Conservation (phyloP, 306 rosid species). For the Acacia confusa region DNA sequence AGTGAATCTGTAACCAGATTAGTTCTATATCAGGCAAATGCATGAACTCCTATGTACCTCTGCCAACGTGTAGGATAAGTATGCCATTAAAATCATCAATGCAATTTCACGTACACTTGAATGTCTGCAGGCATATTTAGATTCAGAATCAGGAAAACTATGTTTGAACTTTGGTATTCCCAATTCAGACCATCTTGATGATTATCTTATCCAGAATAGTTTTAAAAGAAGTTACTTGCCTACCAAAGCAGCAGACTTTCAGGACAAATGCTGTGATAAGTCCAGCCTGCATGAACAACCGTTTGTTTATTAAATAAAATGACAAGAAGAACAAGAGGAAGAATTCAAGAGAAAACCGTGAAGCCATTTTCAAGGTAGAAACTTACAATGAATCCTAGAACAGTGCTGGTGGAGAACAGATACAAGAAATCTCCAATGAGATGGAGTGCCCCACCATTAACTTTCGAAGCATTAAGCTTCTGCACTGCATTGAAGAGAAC, state of each 20-base stretch:
- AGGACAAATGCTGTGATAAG: conserved; percentile 74
- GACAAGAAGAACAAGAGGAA: background rate
- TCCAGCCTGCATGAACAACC: conserved; percentile 59
- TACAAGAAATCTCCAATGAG: conserved; percentile 71
- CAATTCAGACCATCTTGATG: background rate
- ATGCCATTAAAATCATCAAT: conserved; percentile 84
- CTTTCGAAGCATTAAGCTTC: conserved; percentile 62
- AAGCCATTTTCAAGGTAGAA: background rate
- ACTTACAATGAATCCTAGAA: conserved; percentile 74
- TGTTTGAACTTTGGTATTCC: conserved; percentile 2
- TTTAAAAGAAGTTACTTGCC: conserved; percentile 42
- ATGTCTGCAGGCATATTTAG: conserved; percentile 52
- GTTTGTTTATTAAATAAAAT: background rate
- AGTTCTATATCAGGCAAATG: conserved; percentile 5
- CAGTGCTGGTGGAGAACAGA: conserved; percentile 78
- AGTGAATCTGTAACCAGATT: background rate
- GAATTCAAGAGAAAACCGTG: conserved; percentile 7
- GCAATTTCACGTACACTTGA: conserved; percentile 85
- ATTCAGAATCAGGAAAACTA: background rate
- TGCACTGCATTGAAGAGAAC: conserved; percentile 90
- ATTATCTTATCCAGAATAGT: conserved; percentile 2
- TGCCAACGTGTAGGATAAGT: conserved; percentile 85
- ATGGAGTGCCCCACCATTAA: conserved; percentile 33
- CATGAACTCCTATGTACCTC: conserved; percentile 54
- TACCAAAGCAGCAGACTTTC: conserved; percentile 67